These are phyloP conservation scores for Boletus sp. DNA, from an alignment of 768 basidiomycete genomes.

Conservation along the genomic window DNA sequence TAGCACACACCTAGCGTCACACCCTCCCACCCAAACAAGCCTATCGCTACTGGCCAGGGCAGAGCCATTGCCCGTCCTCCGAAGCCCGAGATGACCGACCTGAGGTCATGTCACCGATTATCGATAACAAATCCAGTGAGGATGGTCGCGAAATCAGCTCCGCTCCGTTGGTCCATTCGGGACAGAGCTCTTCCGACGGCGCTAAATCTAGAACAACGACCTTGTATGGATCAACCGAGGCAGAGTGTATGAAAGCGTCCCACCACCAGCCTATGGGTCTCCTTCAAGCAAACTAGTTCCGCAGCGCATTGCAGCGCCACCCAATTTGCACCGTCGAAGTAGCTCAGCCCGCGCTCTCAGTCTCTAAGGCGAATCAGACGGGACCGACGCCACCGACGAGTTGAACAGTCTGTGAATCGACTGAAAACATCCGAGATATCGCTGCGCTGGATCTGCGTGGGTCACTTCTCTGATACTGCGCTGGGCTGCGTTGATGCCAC, in stretches of 20 bases:
- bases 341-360: no score
- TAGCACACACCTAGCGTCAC: constrained; percentile 20
- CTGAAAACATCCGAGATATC: no score
- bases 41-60: constrained; percentile 29
- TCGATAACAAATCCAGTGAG: constrained; percentile 48
- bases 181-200: constrained; percentile 27
- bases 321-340: no score
- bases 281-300: no score
- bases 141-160: constrained; percentile 37
- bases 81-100: constrained; percentile 69
- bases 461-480: no score
- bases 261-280: no score
- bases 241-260: constrained; percentile 35
- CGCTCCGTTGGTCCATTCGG: constrained; percentile 35
- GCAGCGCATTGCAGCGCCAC: no score
- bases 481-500: no score
- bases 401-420: no score
- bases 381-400: no score
- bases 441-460: no score
- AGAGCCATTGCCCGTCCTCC: constrained; percentile 54
- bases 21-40: constrained; percentile 23
- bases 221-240: constrained; percentile 27
- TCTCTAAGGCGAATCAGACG: no score
- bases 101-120: constrained; percentile 62
- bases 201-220: constrained; percentile 16